phyloP scores from a whole-genome alignment of 495 filamentous ascomycete species.

The Glarea lozoyensis region DNA sequence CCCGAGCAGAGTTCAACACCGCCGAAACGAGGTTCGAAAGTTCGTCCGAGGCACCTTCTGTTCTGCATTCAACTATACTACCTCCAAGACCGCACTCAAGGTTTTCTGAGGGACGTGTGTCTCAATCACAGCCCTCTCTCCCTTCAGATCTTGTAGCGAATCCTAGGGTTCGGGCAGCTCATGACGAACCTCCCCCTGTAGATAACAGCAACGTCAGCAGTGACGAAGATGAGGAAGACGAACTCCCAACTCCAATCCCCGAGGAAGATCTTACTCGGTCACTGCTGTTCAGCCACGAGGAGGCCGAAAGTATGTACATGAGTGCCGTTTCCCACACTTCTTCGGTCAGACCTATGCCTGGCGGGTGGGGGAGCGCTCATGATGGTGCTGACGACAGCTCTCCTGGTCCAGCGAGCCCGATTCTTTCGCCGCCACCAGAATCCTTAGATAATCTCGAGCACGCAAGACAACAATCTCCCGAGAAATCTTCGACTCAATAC shows the following conservation, averaged over 20 bases:
- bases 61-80: slow-evolving; percentile 16
- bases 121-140: slow-evolving; percentile 15
- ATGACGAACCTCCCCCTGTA: not conserved
- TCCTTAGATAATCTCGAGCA: slow-evolving; percentile 15
- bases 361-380: slow-evolving; percentile 17
- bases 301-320: slow-evolving; percentile 96
- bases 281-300: slow-evolving; percentile 77
- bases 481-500: not conserved
- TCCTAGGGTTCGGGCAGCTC: not conserved
- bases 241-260: slow-evolving; percentile 5
- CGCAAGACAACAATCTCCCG: slow-evolving; percentile 7
- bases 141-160: not conserved
- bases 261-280: slow-evolving; percentile 49
- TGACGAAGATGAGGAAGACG: slow-evolving; percentile 13
- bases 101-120: slow-evolving; percentile 15
- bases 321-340: slow-evolving; percentile 40
- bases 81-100: slow-evolving; percentile 8
- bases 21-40: not conserved
- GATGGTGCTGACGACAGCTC: slow-evolving; percentile 7
- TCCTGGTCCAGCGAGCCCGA: slow-evolving; percentile 5
- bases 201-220: slow-evolving; percentile 1
- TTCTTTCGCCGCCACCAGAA: not conserved
- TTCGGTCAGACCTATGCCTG: slow-evolving; percentile 16
- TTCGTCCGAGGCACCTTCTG: not conserved
- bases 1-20: not conserved